Evolutionary conservation across 2,329 filamentous ascomycete genomes (phyloP), one percentile per base, ranked within the genome.

Genomic region (Apiospora koreana): DNA sequence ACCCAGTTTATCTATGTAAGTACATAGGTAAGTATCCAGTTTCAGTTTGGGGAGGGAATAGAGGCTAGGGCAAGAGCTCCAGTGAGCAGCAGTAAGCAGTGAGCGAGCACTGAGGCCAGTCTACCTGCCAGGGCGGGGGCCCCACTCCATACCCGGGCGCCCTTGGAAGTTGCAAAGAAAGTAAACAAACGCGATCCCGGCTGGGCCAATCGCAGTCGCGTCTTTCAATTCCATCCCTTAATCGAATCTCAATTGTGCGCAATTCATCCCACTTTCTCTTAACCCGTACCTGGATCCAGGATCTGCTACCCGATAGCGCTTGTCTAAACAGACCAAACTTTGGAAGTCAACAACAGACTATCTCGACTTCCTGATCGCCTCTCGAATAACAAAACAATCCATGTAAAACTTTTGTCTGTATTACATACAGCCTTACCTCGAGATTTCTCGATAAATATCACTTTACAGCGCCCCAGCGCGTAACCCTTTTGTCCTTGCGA

Each of bases 141-240:
- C 31, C 54, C 54, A 62, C 54, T 38, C 2, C 3, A n/a, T 38
- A n/a, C 43, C 31, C 28, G 31, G 54, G 31, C 28, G 54, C 31
- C 54, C 28, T 58, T 35, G 10, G 8, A 35, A 62, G 28, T 38
- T 31, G 54, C 54, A 31, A 8, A 62, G 38, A 66, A 66, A 66
- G 64, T 66, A 66, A 66, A 66, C 64, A 66, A 65, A 66, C 64
- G 64, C 64, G 64, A 66, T 31, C 14, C 38, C 23, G n/a, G 38
- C 28, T 18, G 5, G 28, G n/a, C 64, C 64, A 66, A 66, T 66
- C 42, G 64, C 38, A 31, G 42, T 66, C 64, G 64, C 64, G 64
- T 28, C 64, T 42, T 65, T 62, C 28, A 62, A 62, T 62, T 62
- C 54, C 31, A 62, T 62, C 38, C 54, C 31, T 62, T 62, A 62